These are phyloP conservation scores for Zopfochytrium polystomum DNA, from an alignment of 371 early-diverging fungal species.

Conservation along the genomic window DNA sequence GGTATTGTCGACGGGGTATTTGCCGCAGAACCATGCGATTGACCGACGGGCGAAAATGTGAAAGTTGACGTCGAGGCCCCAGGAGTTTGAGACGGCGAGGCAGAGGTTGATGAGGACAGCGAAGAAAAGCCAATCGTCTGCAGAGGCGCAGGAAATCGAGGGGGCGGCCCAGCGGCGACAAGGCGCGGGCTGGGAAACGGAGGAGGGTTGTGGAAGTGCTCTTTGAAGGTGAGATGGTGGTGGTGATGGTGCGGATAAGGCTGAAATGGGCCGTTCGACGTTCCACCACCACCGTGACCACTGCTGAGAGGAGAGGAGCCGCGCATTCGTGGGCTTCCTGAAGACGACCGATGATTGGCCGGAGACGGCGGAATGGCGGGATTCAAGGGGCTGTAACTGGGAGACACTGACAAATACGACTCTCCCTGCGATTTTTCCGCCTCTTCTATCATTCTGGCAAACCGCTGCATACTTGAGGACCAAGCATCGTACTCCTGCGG, in stretches of 20 bases:
- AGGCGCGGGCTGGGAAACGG: not conserved
- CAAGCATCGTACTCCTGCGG: constrained; percentile 14
- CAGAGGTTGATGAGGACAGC: not conserved
- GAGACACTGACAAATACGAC: not conserved
- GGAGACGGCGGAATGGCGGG: not conserved
- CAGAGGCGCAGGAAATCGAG: too few relatives aligned
- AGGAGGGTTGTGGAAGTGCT: not conserved
- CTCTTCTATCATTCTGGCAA: constrained; percentile 18
- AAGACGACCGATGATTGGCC: not conserved
- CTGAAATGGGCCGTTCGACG: not conserved
- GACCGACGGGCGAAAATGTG: too few relatives aligned
- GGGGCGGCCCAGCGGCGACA: not conserved
- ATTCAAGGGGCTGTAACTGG: not conserved
- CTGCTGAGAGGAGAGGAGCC: not conserved
- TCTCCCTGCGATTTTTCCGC: not conserved
- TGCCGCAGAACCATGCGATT: too few relatives aligned
- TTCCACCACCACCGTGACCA: not conserved
- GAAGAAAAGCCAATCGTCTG: too few relatives aligned
- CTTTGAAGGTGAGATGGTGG: not conserved
- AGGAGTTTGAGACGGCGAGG: too few relatives aligned
- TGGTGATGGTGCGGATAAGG: not conserved
- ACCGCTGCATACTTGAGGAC: constrained; percentile 22
- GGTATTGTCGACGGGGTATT: too few relatives aligned
- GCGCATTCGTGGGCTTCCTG: not conserved
- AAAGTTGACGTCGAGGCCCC: too few relatives aligned